Evolutionary conservation across 2,329 filamentous ascomycete genomes (phyloP), one percentile per base, ranked within the genome.

Genomic region (Echinosphaeria canescens): DNA sequence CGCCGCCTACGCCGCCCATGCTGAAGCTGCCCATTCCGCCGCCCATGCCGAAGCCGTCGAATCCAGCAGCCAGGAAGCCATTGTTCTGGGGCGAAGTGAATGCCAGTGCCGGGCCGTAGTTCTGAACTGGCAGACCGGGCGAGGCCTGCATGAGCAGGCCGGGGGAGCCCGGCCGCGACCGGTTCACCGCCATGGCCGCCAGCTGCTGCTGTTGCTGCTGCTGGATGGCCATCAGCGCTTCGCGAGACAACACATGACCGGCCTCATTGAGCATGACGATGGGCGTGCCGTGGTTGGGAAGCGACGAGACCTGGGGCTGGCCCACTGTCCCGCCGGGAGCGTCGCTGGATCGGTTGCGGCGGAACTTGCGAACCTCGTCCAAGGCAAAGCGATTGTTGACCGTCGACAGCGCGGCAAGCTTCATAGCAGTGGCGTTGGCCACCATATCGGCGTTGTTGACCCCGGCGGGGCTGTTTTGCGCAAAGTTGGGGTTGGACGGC

Each of bases 391-490:
- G 78, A 49, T 95, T 98, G 56, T 95, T 98, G 26, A 98, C 88
- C 3, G 88, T 98, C 5, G 85, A 95, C 24, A 98, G 59, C 12
- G 88, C 88, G 24, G 88, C 88, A 27, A 98, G 65, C 50, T 98
- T 98, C 88, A 98, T 98, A 13, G 88, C 88, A 11, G 88, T 95
- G 15, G 88, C 88, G 44, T 95, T 98, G 31, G 88, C 88, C 30
- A 98, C 76, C 85, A 95, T 95, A 42, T 98, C 88, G 11, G 82
- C 84, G 47, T 93, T 84, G 29, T 64, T 72, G 25, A 56, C 58
- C n/a, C n/a, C n/a, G 17, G 17, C 7, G 22, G 51, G 51, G 36
- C 62, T 50, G 67, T 73, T 39, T 50, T 63, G 33, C 34, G 63
- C 74, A 49, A 95, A 98, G 36, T 73, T 85, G 22, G 80, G 56